Evolutionary conservation across 225 moss, liverwort and hornwort genomes (phyloP).

Genomic region (Bryoerythrophyllum caledonicum): DNA sequence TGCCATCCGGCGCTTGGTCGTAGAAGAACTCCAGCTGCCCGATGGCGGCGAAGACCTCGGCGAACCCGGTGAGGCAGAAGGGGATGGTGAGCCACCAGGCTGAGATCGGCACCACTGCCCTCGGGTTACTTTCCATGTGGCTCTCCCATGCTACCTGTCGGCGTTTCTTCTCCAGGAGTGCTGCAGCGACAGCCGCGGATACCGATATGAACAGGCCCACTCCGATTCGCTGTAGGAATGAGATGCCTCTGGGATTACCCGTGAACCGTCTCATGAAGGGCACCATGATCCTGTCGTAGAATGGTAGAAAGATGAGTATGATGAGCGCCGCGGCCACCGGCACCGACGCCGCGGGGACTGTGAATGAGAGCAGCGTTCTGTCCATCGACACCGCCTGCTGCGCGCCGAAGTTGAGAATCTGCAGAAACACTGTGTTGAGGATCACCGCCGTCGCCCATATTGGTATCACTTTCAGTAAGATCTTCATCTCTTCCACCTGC

Average conservation of each 20-base stretch:
- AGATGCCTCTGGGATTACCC: conserved; percentile 50
- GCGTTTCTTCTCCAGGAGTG: conserved; percentile 50
- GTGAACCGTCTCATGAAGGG: conserved; percentile 45
- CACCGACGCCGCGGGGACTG: conserved; percentile 51
- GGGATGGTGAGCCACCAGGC: conserved; percentile 67
- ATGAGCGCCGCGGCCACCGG: conserved; percentile 43
- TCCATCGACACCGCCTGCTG: conserved; percentile 59
- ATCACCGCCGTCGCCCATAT: conserved; percentile 61
- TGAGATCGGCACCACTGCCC: conserved; percentile 35
- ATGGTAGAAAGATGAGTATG: conserved; percentile 45
- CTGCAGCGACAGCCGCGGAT: conserved; percentile 48
- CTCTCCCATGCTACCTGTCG: conserved; percentile 53
- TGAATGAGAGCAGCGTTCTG: conserved; percentile 35
- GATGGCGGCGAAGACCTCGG: conserved; percentile 57
- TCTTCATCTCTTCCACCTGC: conserved; percentile 76
- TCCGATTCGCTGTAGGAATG: conserved; percentile 66
- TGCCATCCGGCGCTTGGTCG: conserved; percentile 59
- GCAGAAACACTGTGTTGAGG: conserved; percentile 57
- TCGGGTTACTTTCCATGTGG: conserved; percentile 29
- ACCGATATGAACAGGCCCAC: conserved; percentile 45
- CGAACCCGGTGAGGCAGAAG: conserved; percentile 42
- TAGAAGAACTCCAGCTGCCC: conserved; percentile 73
- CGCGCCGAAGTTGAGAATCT: conserved; percentile 60
- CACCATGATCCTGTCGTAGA: conserved; percentile 60
- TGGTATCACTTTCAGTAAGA: conserved; percentile 56